Evolutionary conservation across 2,329 filamentous ascomycete genomes (phyloP).

Genomic region (Colletotrichum lindemuthianum): DNA sequence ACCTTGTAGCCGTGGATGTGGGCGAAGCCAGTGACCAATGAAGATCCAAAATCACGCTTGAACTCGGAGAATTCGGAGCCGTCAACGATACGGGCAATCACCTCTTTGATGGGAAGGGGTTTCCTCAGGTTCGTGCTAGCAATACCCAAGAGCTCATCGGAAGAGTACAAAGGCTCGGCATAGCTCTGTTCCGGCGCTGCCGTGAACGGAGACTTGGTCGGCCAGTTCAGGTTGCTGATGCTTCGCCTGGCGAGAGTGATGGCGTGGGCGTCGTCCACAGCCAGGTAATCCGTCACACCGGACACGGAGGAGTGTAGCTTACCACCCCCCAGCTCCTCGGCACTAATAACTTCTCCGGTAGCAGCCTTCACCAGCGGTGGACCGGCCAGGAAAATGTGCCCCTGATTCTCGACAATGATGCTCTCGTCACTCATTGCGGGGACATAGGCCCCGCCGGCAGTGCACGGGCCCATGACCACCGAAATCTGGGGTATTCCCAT

Average conservation of each 20-base stretch:
- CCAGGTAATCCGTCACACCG: constrained; percentile 94
- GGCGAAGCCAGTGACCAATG: constrained; percentile 91
- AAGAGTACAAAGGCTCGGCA: constrained; percentile 82
- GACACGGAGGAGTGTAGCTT: constrained; percentile 90
- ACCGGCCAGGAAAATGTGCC: constrained; percentile 96
- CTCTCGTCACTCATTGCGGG: constrained; percentile 97
- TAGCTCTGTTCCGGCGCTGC: constrained; percentile 56
- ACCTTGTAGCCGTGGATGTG: constrained; percentile 89
- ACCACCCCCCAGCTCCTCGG: constrained; percentile 91
- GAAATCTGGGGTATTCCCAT: constrained; percentile 91
- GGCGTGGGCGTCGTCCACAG: constrained; percentile 93
- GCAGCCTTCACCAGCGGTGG: constrained; percentile 95
- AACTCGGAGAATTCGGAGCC: constrained; percentile 92
- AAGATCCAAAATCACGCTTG: constrained; percentile 89
- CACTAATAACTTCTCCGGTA: constrained; percentile 90
- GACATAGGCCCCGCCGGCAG: constrained; percentile 94
- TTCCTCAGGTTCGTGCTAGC: constrained; percentile 89
- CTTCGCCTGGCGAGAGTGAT: constrained; percentile 85
- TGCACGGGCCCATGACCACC: constrained; percentile 97
- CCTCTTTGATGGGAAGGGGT: constrained; percentile 85
- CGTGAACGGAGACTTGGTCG: constrained; percentile 56
- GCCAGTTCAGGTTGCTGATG: constrained; percentile 91
- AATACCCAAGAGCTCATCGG: constrained; percentile 85
- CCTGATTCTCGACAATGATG: constrained; percentile 94
- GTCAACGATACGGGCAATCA: constrained; percentile 93